Evolutionary conservation across 352 stramenopile species (phyloP), one percentile per base, ranked within the genome.

Genomic region (Globisporangium cederbergense): DNA sequence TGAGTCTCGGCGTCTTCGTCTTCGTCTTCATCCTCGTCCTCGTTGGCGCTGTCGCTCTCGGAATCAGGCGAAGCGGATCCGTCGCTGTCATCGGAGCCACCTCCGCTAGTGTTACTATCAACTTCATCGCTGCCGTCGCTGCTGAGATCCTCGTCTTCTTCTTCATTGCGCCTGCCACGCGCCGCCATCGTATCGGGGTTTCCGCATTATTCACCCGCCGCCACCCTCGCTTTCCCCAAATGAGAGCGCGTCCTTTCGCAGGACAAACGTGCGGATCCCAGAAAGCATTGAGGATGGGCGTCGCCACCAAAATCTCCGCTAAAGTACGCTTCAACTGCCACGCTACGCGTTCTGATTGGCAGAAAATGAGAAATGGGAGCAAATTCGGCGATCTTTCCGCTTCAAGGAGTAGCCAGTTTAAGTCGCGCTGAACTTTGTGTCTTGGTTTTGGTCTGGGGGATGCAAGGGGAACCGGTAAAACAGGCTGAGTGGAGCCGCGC

Each of bases 331-430:
- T 58, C 28, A 32, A 30, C 2, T 65, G 60, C 60, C 50, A 60
- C 60, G 30, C 16, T 40, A 18, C 25, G 18, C 22, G 0, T 1
- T 38, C 50, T 65, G 60, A 65, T 65, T 65, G 60, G 60, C 2
- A 6, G n/a, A 58, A 58, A 58, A 43, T 10, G 16, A 18, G 0
- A 46, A 45, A 16, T 47, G 8, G n/a, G 8, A 34, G 30, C n/a
- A 60, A n/a, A 55, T 65, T 65, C 60, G 18, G 38, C 60, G 60
- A 65, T 65, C 60, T 65, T 65, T 65, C 50, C 13, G 60, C 60
- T 65, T 65, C 60, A 65, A 65, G 18, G 10, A 46, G n/a, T 45
- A 59, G 28, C 57, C 43, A 55, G 57, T 62, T 62, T 51, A n/a
- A 38, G 18, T 25, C 16, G 18, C 13, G 13, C 51, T 58, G 51